These are phyloP conservation scores for Metschnikowia orientalis DNA, from an alignment of 805 yeast genomes.

Conservation along the genomic window DNA sequence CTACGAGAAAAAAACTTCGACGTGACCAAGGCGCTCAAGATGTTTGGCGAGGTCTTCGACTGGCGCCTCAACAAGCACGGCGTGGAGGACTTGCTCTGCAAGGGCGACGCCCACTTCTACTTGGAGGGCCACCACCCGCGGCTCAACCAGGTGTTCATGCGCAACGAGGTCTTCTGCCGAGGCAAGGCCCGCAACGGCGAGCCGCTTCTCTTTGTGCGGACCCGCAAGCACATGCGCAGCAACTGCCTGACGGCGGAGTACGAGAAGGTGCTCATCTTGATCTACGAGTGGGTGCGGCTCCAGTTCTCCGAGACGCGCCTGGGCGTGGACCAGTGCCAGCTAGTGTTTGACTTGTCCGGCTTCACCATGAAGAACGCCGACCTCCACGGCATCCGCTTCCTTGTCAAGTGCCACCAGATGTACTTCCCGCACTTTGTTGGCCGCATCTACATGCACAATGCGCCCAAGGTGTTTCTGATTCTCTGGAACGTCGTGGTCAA, in stretches of 20 bases:
- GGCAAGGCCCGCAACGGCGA: slow-evolving; percentile 8
- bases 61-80: slow-evolving; percentile 9
- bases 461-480: slow-evolving; percentile 10
- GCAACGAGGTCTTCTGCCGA: slow-evolving; percentile 7
- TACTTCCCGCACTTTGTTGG: slow-evolving; percentile 14
- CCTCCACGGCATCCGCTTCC: slow-evolving; percentile 11
- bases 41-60: slow-evolving; percentile 11
- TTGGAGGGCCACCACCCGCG: slow-evolving; percentile 3
- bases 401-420: slow-evolving; percentile 7
- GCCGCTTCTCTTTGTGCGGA: slow-evolving; percentile 8
- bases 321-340: slow-evolving; percentile 10
- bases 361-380: slow-evolving; percentile 15
- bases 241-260: slow-evolving; percentile 9
- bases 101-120: slow-evolving; percentile 10
- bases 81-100: slow-evolving; percentile 9
- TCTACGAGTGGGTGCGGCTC: slow-evolving; percentile 11
- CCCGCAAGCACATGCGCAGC: slow-evolving; percentile 7
- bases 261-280: slow-evolving; percentile 6
- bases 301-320: slow-evolving; percentile 6
- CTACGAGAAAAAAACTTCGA: slow-evolving; percentile 9
- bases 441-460: slow-evolving; percentile 11
- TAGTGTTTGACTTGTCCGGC: slow-evolving; percentile 12
- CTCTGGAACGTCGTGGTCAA: slow-evolving; percentile 13
- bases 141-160: slow-evolving; percentile 6
- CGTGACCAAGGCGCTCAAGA: slow-evolving; percentile 5